Conservation (phyloP, 2,329 filamentous ascomycete genomes). For the Coniochaeta prunicola region DNA sequence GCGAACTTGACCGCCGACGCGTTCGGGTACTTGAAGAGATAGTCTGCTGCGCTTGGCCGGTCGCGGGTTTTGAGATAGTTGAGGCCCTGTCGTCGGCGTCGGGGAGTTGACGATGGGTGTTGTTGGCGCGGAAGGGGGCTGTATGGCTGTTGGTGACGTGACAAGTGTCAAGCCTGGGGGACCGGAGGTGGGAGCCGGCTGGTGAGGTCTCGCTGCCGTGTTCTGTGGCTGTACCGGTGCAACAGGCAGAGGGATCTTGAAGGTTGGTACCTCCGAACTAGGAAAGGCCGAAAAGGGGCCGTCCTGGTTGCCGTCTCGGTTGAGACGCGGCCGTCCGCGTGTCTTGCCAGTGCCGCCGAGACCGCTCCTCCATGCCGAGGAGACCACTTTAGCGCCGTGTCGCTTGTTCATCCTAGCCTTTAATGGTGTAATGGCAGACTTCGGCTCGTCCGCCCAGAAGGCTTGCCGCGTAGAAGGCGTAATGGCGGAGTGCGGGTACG, state of each 20-base stretch:
- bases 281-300: constrained; percentile 65
- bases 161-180: not conserved
- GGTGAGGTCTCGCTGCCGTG: constrained; percentile 1
- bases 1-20: constrained; percentile 21
- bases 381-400: constrained; percentile 77
- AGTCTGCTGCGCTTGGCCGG: constrained; percentile 37
- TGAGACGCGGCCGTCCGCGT: constrained; percentile 72
- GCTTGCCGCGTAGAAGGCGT: constrained; percentile 52
- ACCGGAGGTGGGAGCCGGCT: constrained; percentile 1
- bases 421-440: constrained; percentile 65
- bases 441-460: constrained; percentile 62
- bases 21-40: constrained; percentile 52
- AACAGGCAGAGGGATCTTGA: constrained; percentile 23
- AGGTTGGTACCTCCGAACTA: constrained; percentile 40
- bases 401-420: constrained; percentile 49
- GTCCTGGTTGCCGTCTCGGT: constrained; percentile 43
- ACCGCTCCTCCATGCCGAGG: constrained; percentile 77
- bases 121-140: not conserved
- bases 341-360: constrained; percentile 60
- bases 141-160: not conserved
- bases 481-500: constrained; percentile 72
- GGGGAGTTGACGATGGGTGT: constrained; percentile 6
- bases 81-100: not conserved
- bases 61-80: constrained; percentile 5
- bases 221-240: constrained; percentile 6